Evolutionary conservation across 2,329 filamentous ascomycete genomes (phyloP).

Genomic region (Pyricularia grisea): DNA sequence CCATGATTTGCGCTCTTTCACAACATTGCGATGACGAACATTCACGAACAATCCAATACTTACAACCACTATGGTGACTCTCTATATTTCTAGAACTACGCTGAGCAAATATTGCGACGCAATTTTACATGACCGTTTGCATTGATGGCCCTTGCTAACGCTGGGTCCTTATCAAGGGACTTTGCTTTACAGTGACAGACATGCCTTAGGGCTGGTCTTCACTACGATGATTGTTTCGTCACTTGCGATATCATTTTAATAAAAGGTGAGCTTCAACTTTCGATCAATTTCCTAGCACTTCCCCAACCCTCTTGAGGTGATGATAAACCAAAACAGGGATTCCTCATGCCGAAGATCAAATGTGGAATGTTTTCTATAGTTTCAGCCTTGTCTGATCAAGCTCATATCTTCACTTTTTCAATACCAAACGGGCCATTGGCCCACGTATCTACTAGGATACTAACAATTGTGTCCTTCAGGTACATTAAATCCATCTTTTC

Average conservation of each 20-base stretch:
- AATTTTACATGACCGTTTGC: not conserved
- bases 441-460: constrained; percentile 7
- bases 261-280: constrained; percentile 36
- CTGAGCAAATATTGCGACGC: constrained; percentile 34
- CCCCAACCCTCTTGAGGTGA: constrained; percentile 32
- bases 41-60: constrained; percentile 54
- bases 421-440: not conserved
- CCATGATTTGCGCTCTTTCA: constrained; percentile 4
- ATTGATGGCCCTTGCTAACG: not conserved
- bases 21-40: constrained; percentile 31
- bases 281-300: constrained; percentile 6
- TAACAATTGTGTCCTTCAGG: constrained; percentile 11
- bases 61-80: constrained; percentile 48
- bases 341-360: constrained; percentile 58
- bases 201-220: not conserved
- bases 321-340: constrained; percentile 55
- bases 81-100: constrained; percentile 40
- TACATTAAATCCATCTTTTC: constrained; percentile 15
- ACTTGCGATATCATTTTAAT: not conserved
- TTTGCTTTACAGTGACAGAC: not conserved
- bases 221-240: not conserved
- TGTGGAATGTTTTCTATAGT: constrained; percentile 45
- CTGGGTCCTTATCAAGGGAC: constrained; percentile 9
- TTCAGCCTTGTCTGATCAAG: constrained; percentile 60
- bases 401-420: constrained; percentile 11